Evolutionary conservation across 352 stramenopile species (phyloP), one percentile per base, ranked within the genome.

Genomic region (Albugo laibachii): DNA sequence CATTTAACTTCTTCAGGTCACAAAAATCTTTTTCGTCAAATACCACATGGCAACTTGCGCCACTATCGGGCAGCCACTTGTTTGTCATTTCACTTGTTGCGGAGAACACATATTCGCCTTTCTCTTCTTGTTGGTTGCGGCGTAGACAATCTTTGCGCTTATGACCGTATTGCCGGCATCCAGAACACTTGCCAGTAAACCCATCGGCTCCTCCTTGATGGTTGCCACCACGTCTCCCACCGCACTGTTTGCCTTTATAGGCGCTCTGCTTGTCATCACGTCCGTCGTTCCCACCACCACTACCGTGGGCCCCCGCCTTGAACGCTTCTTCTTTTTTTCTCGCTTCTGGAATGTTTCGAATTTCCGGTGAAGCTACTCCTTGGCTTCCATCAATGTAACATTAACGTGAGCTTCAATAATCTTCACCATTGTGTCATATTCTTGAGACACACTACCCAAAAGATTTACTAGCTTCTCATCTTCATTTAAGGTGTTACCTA

Each of bases 31-130:
- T 36, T 1, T 13, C 8, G 13, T 54, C 41, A 15, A 40, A 38
- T 1, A 47, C 54, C 54, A 61, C 61, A 38, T 61, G 41, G 12
- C 43, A 47, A 19, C 54, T 58, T 13, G 54, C 54, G 1, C 57
- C 57, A 40, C 44, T 58, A 45, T 64, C 47, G 0, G 61, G 36
- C 5, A 55, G 36, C 46, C 46, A 61, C 3, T 3, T 43, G 8
- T 10, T 43, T 24, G 38, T 24, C 8, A 10, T 8, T 3, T 8
- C 38, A 24, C 20, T 24, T 3, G 38, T 10, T 24, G 38, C 38
- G 3, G 8, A 24, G 8, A 43, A 43, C 3, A 43, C 38, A 43
- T 10, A 8, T 43, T 43, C 38, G 8, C 8, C 38, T 24, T 43
- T 43, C 38, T 3, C 3, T 19, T 3, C 20, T 24, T 43, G 3